These are phyloP conservation scores for Rhizopus sp. DNA, from an alignment of 371 early-diverging fungal species.

Conservation along the genomic window DNA sequence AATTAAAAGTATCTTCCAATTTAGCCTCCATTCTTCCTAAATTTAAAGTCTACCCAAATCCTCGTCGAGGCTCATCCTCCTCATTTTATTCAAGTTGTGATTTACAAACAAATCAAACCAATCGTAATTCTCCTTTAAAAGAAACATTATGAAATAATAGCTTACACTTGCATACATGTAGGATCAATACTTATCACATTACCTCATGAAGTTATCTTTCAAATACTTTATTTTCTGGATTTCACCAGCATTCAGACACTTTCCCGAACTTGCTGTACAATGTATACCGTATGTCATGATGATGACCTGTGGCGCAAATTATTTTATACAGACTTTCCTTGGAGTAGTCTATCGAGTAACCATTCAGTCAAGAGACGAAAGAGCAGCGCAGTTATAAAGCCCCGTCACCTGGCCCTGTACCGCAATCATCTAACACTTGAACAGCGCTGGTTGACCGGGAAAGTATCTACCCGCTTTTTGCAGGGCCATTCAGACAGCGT, in stretches of 20 bases:
- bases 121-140: no score
- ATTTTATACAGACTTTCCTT: slow-evolving; percentile 25
- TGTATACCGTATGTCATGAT: slow-evolving; percentile 27
- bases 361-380: neutral
- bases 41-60: slow-evolving; percentile 7
- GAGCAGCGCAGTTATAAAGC: neutral
- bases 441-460: slow-evolving; percentile 41
- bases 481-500: slow-evolving; percentile 91
- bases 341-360: neutral
- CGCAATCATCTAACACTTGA: slow-evolving; percentile 27
- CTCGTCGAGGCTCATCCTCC: slow-evolving; percentile 12
- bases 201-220: slow-evolving; percentile 33
- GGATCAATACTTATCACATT: slow-evolving; percentile 7
- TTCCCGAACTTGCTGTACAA: slow-evolving; percentile 24
- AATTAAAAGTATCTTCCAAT: slow-evolving; percentile 18
- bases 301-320: slow-evolving; percentile 31
- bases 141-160: no score
- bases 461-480: slow-evolving; percentile 45
- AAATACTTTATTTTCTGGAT: slow-evolving; percentile 28
- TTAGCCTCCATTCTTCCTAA: slow-evolving; percentile 23
- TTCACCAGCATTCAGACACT: slow-evolving; percentile 23
- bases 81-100: slow-evolving; percentile 7
- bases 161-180: neutral
- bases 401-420: slow-evolving; percentile 20
- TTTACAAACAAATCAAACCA: no score